Conservation (phyloP, 371 early-diverging fungal genomes). For the Vairimorpha necatrix region DNA sequence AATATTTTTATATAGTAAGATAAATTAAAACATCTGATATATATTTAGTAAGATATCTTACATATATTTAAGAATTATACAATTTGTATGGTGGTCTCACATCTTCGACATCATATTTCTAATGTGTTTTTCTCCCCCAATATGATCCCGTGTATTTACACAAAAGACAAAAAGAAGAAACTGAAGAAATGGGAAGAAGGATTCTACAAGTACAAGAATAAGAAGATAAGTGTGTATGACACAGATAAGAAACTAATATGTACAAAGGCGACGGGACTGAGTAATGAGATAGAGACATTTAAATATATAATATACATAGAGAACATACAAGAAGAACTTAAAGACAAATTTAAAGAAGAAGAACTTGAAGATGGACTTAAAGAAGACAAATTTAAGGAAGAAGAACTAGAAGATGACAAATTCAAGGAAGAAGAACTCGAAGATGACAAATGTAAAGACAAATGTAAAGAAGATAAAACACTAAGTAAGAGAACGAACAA, state of each 20-base stretch:
- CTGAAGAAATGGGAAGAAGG: slow-evolving; percentile 48
- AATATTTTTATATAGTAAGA: slow-evolving; percentile 1
- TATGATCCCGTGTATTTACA: slow-evolving; percentile 36
- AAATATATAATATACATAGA: slow-evolving; percentile 46
- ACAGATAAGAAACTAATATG: slow-evolving; percentile 24
- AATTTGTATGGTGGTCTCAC: not conserved
- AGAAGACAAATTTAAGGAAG: not conserved
- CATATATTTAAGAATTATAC: not conserved
- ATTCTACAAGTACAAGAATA: slow-evolving; percentile 17
- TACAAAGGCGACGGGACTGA: not conserved
- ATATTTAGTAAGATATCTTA: not conserved
- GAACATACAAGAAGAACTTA: slow-evolving; percentile 6
- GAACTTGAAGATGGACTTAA: not conserved
- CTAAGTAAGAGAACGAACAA: too few species aligned
- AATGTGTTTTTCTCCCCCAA: not conserved
- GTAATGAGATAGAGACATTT: slow-evolving; percentile 36
- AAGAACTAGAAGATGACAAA: not conserved
- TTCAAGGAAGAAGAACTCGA: not conserved
- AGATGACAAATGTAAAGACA: not conserved
- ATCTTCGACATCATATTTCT: not conserved
- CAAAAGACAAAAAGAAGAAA: slow-evolving; percentile 47
- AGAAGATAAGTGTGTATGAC: slow-evolving; percentile 40
- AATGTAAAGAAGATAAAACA: too few species aligned
- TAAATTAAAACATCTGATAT: not conserved
- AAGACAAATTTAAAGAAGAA: not conserved